These are phyloP conservation scores for Boletellus emodensis DNA, from an alignment of 768 basidiomycete species.

Conservation along the genomic window DNA sequence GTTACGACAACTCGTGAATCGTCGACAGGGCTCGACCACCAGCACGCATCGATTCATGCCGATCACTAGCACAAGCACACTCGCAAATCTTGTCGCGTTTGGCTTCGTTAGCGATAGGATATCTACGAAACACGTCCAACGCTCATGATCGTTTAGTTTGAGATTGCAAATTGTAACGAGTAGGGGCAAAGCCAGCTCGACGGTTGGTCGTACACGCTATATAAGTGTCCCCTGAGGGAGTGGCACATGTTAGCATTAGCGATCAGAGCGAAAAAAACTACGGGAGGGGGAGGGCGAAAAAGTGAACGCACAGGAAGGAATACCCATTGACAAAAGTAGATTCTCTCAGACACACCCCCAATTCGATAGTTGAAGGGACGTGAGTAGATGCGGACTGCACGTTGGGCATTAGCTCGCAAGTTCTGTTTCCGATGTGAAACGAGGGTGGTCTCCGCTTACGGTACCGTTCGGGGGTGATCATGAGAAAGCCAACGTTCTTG, in stretches of 20 bases:
- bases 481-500: conserved; percentile 22
- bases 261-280: neutral
- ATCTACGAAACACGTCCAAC: no score
- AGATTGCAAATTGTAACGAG: no score
- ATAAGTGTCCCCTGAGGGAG: conserved; percentile 33
- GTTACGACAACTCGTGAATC: no score
- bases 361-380: conserved; percentile 18
- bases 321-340: conserved; percentile 24
- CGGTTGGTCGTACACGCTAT: conserved; percentile 20
- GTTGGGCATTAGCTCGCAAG: conserved; percentile 15
- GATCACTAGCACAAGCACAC: no score
- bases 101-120: no score
- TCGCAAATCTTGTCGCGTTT: no score
- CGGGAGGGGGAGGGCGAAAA: neutral
- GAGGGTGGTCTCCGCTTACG: conserved; percentile 16
- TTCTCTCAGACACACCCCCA: conserved; percentile 16
- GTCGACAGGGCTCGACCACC: no score
- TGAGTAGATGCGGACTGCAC: conserved; percentile 9
- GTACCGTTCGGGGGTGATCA: conserved; percentile 20
- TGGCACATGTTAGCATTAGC: neutral
- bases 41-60: no score
- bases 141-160: no score
- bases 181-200: conserved; percentile 39
- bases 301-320: conserved; percentile 9
- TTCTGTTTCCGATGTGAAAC: conserved; percentile 9